A percentile compares a stretch with the other conserved stretches of the same genome.
These are phyloP conservation scores for Gryganskiella cystojenkinii DNA, from an alignment of 192 early-diverging fungal genomes.

Conservation along the genomic window DNA sequence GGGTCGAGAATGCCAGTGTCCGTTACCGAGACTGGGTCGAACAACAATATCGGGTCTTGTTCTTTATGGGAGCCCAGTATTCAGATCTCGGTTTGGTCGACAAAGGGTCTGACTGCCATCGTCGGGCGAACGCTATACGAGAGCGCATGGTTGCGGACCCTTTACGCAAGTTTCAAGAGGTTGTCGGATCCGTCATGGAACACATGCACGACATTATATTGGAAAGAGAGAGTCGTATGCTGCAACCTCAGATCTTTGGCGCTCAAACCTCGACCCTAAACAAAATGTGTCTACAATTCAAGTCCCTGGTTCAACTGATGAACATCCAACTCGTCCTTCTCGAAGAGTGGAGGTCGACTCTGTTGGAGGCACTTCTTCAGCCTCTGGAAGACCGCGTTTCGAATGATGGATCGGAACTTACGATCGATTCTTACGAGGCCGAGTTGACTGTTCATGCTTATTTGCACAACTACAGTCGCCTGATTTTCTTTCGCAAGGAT, in stretches of 20 bases:
- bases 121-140: background rate
- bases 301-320: slow-evolving; percentile 3
- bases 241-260: no score
- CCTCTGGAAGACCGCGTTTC: background rate
- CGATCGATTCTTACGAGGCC: background rate
- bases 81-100: background rate
- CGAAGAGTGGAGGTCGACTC: background rate
- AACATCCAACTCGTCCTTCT: background rate
- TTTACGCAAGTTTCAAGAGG: background rate
- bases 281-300: background rate
- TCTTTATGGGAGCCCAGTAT: background rate
- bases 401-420: background rate
- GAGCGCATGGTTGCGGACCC: slow-evolving; percentile 1
- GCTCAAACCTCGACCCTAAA: background rate
- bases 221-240: background rate
- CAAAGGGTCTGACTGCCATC: background rate
- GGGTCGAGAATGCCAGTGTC: background rate
- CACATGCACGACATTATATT: background rate
- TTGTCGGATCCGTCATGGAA: background rate
- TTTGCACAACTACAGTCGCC: background rate
- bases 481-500: slow-evolving; percentile 3
- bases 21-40: slow-evolving; percentile 4
- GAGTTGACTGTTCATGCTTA: background rate
- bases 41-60: slow-evolving; percentile 1
- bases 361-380: background rate